Evolutionary conservation across 2,329 filamentous ascomycete genomes (phyloP), one percentile per base, ranked within the genome.

Genomic region (Fusarium piperis): DNA sequence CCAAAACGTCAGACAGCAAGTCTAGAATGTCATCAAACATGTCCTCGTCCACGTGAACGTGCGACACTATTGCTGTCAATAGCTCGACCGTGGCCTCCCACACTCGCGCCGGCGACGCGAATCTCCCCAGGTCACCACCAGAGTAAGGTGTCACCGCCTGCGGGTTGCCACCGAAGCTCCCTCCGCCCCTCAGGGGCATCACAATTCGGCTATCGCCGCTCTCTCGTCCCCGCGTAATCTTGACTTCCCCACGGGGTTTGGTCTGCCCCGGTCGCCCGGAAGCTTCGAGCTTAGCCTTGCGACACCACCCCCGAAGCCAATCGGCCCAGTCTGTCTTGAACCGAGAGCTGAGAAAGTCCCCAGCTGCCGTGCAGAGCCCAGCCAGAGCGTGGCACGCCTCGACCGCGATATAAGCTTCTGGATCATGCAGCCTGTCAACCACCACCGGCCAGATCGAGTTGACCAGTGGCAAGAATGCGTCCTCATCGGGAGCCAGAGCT

Each of bases 401-500:
- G 10, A 92, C 87, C 3, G 88, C 88, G 11, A 98, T 88, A 76
- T 90, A 92, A 0, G 89, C 83, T 79, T 94, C 91, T 5, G 82
- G 71, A 70, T 94, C 93, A 71, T 90, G 88, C 7, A 94, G 83
- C 26, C 91, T 86, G n/a, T 86, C 85, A 2, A 92, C 83, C 6
- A 97, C 83, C 8, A 97, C 92, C 0, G 95, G 94, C 95, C 95
- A 99, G 9, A 98, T 85, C 4, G 92, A 91, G 80, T 98, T 96
- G 74, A 98, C 90, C 0, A 98, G 86, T 0, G 96, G 96, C 2
- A 99, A 83, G 78, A 97, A 98, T 0, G 90, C 89, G 68, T 95
- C 91, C 78, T 97, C 93, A 72, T 98, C 91, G 4, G 85, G 86
- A 0, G 92, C 89, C 4, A 99, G 88, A 1, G 93, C 87, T 1